phyloP scores from a whole-genome alignment of 805 yeast genomes.

The Yarrowia phangngaensis region DNA sequence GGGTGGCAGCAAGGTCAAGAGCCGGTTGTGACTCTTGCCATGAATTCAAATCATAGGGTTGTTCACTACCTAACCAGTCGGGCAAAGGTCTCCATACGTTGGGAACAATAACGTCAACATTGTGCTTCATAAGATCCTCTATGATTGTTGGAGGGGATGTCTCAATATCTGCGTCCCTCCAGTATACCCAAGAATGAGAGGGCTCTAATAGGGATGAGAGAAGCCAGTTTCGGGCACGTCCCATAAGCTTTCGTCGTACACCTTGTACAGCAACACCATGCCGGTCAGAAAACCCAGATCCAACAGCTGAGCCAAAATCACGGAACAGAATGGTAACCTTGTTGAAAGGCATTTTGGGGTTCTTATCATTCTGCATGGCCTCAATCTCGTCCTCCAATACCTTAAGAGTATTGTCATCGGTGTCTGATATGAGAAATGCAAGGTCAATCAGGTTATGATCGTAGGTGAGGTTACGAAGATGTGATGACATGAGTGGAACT shows the following conservation, averaged over 20 bases:
- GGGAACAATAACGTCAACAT: conserved; percentile 93
- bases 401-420: conserved; percentile 81
- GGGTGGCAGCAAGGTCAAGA: conserved; percentile 42
- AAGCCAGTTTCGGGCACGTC: conserved; percentile 93
- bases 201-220: conserved; percentile 85
- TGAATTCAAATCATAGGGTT: conserved; percentile 92
- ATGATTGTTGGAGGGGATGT: conserved; percentile 79
- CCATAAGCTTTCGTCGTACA: conserved; percentile 93
- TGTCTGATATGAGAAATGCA: conserved; percentile 87
- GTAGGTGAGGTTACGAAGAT: conserved; percentile 73
- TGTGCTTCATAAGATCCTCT: conserved; percentile 91
- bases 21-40: conserved; percentile 91
- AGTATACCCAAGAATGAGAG: conserved; percentile 92
- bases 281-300: conserved; percentile 90
- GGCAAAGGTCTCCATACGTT: conserved; percentile 98
- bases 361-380: conserved; percentile 61
- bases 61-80: conserved; percentile 81
- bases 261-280: conserved; percentile 98
- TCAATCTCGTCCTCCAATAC: conserved; percentile 54
- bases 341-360: conserved; percentile 63
- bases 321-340: conserved; percentile 80
- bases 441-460: conserved; percentile 81
- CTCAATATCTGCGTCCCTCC: conserved; percentile 99
- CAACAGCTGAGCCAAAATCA: conserved; percentile 90
- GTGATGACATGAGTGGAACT: conserved; percentile 79